phyloP scores from a whole-genome alignment of 345 rosid genomes.

The Hevea brasiliensis region DNA sequence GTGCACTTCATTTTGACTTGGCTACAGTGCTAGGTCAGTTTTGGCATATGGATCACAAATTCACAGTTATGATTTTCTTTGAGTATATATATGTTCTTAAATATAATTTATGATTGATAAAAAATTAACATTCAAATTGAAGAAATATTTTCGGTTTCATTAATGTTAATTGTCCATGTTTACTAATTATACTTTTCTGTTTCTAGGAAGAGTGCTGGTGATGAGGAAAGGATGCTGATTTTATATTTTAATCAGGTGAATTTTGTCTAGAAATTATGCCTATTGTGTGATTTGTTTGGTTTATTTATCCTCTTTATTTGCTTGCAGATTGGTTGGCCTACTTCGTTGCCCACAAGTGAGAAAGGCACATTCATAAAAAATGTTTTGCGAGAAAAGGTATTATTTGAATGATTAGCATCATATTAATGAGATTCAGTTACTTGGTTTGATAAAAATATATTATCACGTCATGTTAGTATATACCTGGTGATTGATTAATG shows the following conservation, averaged over 20 bases:
- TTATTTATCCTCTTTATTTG: not conserved
- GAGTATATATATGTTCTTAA: not conserved
- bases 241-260: slow-evolving; percentile 75
- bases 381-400: slow-evolving; percentile 75
- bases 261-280: slow-evolving; percentile 3
- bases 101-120: not conserved
- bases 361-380: slow-evolving; percentile 63
- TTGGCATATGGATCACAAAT: not conserved
- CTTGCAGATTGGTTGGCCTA: slow-evolving; percentile 94
- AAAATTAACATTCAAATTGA: not conserved
- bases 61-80: not conserved
- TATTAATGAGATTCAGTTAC: not conserved
- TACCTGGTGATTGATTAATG: not conserved
- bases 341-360: slow-evolving; percentile 86
- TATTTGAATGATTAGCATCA: not conserved
- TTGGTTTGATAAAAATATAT: not conserved
- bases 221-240: slow-evolving; percentile 87
- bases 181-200: slow-evolving; percentile 10
- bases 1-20: not conserved
- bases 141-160: too few relatives aligned
- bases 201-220: slow-evolving; percentile 72
- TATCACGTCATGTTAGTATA: slow-evolving; percentile 1
- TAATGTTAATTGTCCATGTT: too few relatives aligned
- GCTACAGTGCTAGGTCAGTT: not conserved
- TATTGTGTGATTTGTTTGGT: slow-evolving; percentile 8